phyloP scores from a whole-genome alignment of 495 filamentous ascomycete species.

The Hypoxylon intermedium region DNA sequence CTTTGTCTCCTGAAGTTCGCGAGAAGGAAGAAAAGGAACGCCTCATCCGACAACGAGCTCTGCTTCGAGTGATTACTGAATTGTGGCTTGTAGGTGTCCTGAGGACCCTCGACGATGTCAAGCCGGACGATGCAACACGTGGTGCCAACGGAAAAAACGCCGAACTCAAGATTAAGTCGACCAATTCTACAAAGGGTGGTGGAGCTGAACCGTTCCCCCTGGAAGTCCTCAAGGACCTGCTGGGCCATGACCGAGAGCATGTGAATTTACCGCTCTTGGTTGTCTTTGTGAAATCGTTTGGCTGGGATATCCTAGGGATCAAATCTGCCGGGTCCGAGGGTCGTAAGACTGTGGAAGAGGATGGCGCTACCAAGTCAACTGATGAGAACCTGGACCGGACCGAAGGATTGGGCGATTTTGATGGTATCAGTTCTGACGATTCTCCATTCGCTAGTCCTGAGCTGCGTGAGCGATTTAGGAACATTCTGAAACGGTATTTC shows the following conservation, averaged over 20 bases:
- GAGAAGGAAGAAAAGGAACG: constrained; percentile 98
- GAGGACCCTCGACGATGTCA: constrained; percentile 86
- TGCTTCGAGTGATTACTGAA: constrained; percentile 91
- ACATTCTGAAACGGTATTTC: constrained; percentile 87
- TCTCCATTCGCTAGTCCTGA: constrained; percentile 76
- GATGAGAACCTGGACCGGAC: constrained; percentile 55
- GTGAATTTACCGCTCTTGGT: constrained; percentile 89
- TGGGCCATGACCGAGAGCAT: constrained; percentile 92
- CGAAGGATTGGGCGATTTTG: constrained; percentile 51
- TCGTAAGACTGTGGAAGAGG: constrained; percentile 82
- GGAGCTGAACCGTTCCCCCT: constrained; percentile 87
- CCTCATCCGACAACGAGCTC: constrained; percentile 79
- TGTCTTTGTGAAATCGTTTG: constrained; percentile 93
- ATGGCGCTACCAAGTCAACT: constrained; percentile 70
- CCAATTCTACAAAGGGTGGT: constrained; percentile 59
- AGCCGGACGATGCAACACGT: constrained; percentile 80
- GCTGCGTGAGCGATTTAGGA: constrained; percentile 84
- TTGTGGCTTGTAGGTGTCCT: constrained; percentile 93
- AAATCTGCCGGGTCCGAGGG: constrained; percentile 72
- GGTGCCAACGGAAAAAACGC: constrained; percentile 60
- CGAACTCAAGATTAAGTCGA: constrained; percentile 60
- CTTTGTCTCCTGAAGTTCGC: constrained; percentile 75
- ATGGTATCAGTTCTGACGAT: constrained; percentile 57
- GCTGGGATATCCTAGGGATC: constrained; percentile 91
- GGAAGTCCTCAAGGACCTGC: constrained; percentile 93